Conservation (phyloP, 2,329 filamentous ascomycete genomes). For the Elsinoe australis region DNA sequence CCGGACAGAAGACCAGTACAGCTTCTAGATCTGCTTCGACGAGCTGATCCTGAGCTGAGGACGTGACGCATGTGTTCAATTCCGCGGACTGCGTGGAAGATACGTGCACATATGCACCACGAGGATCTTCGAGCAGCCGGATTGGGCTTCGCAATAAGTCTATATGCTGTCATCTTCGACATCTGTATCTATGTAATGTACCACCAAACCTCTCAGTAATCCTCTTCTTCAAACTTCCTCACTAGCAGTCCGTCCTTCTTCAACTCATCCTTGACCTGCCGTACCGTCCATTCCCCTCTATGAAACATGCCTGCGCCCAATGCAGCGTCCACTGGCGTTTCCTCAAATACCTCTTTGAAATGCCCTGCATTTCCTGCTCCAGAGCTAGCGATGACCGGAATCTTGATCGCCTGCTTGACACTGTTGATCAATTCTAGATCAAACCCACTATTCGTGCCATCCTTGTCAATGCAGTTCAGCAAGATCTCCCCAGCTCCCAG, state of each 20-base stretch:
- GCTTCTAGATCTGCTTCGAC: no score
- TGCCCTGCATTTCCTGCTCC: slow-evolving; percentile 82
- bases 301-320: slow-evolving; percentile 98
- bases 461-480: slow-evolving; percentile 95
- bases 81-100: no score
- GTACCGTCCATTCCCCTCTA: slow-evolving; percentile 86
- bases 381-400: slow-evolving; percentile 91
- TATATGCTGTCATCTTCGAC: no score
- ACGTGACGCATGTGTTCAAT: no score
- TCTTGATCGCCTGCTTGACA: slow-evolving; percentile 78
- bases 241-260: slow-evolving; percentile 64
- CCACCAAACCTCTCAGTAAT: slow-evolving; percentile 12
- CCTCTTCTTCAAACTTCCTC: slow-evolving; percentile 62
- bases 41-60: background rate
- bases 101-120: no score
- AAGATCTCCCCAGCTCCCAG: slow-evolving; percentile 94
- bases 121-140: no score
- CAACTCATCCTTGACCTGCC: slow-evolving; percentile 83
- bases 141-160: no score
- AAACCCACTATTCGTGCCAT: slow-evolving; percentile 90
- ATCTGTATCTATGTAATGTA: background rate
- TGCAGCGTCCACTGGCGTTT: slow-evolving; percentile 83
- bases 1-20: no score
- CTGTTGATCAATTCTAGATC: slow-evolving; percentile 84
- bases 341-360: slow-evolving; percentile 81